phyloP scores from a whole-genome alignment of 129 eudicot species.

The Chrysanthemum makinoi region DNA sequence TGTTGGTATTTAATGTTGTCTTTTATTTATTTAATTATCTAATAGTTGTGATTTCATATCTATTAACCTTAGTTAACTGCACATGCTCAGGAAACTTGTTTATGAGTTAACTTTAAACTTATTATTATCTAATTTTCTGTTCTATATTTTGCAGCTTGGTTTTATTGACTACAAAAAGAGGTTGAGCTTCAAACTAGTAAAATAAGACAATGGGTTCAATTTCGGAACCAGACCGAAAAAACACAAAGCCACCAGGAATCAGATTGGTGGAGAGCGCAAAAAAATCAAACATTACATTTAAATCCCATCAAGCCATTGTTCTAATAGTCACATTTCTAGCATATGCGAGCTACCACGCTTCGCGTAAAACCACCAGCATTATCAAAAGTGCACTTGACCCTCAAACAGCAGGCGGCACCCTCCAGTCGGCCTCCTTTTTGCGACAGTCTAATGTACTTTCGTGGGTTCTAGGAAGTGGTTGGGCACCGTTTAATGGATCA shows the following conservation, averaged over 20 bases:
- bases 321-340: conserved; percentile 76
- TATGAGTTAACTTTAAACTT: too few species aligned
- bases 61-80: too few species aligned
- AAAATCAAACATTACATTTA: conserved; percentile 51
- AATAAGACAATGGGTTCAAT: conserved; percentile 65
- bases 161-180: background rate
- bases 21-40: too few species aligned
- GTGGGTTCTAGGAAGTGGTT: conserved; percentile 58
- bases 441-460: conserved; percentile 30
- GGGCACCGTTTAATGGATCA: conserved; percentile 82
- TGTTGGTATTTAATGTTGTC: too few species aligned
- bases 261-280: conserved; percentile 47
- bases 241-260: conserved; percentile 69
- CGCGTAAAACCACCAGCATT: conserved; percentile 84
- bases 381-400: conserved; percentile 98
- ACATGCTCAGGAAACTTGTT: too few species aligned
- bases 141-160: conserved; percentile 32
- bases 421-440: conserved; percentile 44
- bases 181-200: background rate
- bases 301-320: conserved; percentile 71
- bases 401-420: conserved; percentile 34
- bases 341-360: conserved; percentile 68
- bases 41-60: too few species aligned
- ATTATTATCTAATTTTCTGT: too few species aligned
- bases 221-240: conserved; percentile 25